Evolutionary conservation across 805 yeast species (phyloP).

Genomic region (Yamadazyma olivae): DNA sequence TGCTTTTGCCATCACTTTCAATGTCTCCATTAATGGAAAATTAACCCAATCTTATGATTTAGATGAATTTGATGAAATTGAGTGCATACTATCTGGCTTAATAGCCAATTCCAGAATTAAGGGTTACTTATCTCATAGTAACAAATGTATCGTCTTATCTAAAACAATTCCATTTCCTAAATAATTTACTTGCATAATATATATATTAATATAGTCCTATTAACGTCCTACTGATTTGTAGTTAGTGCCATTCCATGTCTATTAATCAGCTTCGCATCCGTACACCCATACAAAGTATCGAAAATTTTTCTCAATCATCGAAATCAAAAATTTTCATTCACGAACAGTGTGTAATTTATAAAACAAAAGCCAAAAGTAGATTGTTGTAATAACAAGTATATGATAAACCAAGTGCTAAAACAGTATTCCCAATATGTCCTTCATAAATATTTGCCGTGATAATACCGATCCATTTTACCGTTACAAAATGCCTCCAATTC

Average conservation of each 20-base stretch:
- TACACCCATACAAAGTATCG: background rate
- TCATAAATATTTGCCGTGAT: conserved; percentile 92
- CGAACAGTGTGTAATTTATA: too few species aligned
- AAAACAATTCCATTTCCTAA: conserved; percentile 60
- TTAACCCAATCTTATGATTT: conserved; percentile 7
- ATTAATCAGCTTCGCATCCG: background rate
- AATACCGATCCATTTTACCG: conserved; percentile 98
- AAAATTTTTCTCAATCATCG: conserved; percentile 2
- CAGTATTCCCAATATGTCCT: conserved; percentile 52
- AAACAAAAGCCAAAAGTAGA: too few species aligned
- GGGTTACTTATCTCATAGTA: conserved; percentile 80
- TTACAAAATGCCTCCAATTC: conserved; percentile 98
- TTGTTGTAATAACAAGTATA: conserved; percentile 1
- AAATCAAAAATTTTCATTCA: background rate
- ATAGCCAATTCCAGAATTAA: conserved; percentile 60
- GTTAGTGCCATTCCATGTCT: too few species aligned
- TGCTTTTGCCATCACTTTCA: conserved; percentile 44
- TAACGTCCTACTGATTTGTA: too few species aligned
- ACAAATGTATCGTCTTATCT: conserved; percentile 70
- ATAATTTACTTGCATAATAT: background rate
- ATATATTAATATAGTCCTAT: too few species aligned
- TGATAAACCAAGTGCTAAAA: conserved; percentile 5
- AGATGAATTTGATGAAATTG: conserved; percentile 50
- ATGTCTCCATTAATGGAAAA: conserved; percentile 19
- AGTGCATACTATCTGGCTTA: conserved; percentile 65